Conservation (phyloP, 768 basidiomycete genomes). For the Suillus decipiens region DNA sequence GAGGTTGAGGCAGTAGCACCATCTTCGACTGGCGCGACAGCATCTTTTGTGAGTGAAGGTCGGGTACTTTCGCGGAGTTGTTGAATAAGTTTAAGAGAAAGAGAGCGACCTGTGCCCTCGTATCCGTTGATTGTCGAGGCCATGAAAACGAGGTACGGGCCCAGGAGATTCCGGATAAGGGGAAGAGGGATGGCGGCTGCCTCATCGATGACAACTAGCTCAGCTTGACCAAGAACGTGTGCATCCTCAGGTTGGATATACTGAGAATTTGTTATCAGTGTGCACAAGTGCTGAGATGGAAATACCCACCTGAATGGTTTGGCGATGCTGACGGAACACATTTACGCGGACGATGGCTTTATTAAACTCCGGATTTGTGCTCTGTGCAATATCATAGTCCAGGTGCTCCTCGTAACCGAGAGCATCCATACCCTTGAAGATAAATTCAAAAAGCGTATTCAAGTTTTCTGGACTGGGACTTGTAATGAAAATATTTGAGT, state of each 20-base stretch:
- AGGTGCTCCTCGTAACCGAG: slow-evolving; percentile 97
- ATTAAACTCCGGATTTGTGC: slow-evolving; percentile 91
- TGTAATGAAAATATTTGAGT: slow-evolving; percentile 97
- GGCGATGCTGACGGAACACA: slow-evolving; percentile 88
- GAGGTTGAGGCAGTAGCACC: slow-evolving; percentile 41
- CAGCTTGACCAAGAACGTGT: slow-evolving; percentile 96
- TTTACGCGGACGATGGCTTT: slow-evolving; percentile 96
- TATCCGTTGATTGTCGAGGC: slow-evolving; percentile 99
- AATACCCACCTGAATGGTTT: slow-evolving; percentile 88
- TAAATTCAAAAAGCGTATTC: slow-evolving; percentile 96
- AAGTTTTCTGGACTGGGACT: slow-evolving; percentile 97
- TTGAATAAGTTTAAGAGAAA: slow-evolving; percentile 96
- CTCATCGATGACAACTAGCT: slow-evolving; percentile 97
- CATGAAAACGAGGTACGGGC: slow-evolving; percentile 96
- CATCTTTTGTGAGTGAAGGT: slow-evolving; percentile 72
- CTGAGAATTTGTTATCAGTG: slow-evolving; percentile 40
- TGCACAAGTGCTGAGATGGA: neutral
- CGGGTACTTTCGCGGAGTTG: slow-evolving; percentile 92
- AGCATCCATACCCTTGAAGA: slow-evolving; percentile 95
- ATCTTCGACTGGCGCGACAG: slow-evolving; percentile 41
- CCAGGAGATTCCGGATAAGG: slow-evolving; percentile 91
- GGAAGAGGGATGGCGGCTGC: slow-evolving; percentile 98
- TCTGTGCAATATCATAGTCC: slow-evolving; percentile 95
- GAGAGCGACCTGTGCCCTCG: slow-evolving; percentile 98
- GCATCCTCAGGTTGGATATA: slow-evolving; percentile 99